phyloP scores from a whole-genome alignment of 441 rosid species.

The Biscutella laevigata region DNA sequence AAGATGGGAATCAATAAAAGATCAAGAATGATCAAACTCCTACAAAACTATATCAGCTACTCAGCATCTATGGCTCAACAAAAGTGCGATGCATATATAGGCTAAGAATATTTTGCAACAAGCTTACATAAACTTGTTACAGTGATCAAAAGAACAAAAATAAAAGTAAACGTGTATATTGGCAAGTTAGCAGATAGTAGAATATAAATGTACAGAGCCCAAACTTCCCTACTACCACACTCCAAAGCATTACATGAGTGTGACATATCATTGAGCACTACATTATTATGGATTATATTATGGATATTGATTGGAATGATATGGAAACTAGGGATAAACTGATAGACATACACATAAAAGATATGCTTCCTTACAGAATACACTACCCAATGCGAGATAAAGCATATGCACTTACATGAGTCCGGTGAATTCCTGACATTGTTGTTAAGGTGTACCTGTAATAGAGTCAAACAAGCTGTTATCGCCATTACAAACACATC shows the following conservation, averaged over 20 bases:
- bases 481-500: neutral
- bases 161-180: too few species aligned
- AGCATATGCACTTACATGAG: slow-evolving; percentile 21
- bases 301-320: neutral
- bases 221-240: neutral
- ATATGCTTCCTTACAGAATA: neutral
- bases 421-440: slow-evolving; percentile 22
- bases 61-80: neutral
- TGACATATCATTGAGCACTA: neutral
- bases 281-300: neutral
- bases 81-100: neutral
- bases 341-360: neutral
- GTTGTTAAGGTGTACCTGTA: slow-evolving; percentile 16
- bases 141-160: too few species aligned
- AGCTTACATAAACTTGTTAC: too few species aligned
- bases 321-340: neutral
- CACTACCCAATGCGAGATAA: neutral
- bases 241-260: neutral
- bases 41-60: neutral
- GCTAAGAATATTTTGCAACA: too few species aligned
- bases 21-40: neutral
- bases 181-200: too few species aligned
- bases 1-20: neutral
- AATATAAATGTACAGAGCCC: too few species aligned
- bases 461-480: slow-evolving; percentile 3